These are phyloP conservation scores for Incumbomyces delicatus DNA, from an alignment of 2,329 filamentous ascomycete genomes.

Conservation along the genomic window DNA sequence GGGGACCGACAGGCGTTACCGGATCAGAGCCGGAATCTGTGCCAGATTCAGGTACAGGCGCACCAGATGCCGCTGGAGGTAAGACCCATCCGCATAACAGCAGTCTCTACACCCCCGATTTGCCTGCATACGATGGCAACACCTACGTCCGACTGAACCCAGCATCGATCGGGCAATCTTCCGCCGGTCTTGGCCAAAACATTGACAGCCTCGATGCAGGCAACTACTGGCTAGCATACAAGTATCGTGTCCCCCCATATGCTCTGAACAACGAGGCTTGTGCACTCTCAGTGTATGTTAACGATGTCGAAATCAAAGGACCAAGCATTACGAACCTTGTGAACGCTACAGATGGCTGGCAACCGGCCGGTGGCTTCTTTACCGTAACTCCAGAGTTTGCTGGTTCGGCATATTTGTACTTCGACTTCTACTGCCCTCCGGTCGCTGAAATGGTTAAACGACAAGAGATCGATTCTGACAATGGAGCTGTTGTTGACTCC, in stretches of 20 bases:
- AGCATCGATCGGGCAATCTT: neutral
- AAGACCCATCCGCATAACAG: neutral
- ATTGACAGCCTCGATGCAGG: neutral
- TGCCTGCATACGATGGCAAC: slow-evolving; percentile 4
- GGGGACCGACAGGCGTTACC: slow-evolving; percentile 1
- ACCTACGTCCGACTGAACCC: slow-evolving; percentile 4
- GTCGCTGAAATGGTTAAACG: neutral
- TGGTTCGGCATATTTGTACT: neutral
- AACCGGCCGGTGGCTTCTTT: slow-evolving; percentile 4
- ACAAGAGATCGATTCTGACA: neutral
- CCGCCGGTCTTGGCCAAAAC: neutral
- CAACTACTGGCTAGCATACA: slow-evolving; percentile 4
- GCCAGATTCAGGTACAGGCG: too few species aligned
- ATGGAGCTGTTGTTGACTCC: too few species aligned
- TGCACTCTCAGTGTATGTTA: neutral
- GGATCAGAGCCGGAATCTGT: neutral
- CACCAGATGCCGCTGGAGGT: neutral
- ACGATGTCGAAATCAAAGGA: neutral
- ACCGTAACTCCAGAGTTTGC: neutral
- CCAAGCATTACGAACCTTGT: neutral
- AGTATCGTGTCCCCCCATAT: slow-evolving; percentile 5
- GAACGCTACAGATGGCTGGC: slow-evolving; percentile 2
- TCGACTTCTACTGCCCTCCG: slow-evolving; percentile 6
- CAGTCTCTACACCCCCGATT: neutral
- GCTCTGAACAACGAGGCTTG: slow-evolving; percentile 5